phyloP scores from a whole-genome alignment of 257 asterid genomes.

The Solanum clarkiae region DNA sequence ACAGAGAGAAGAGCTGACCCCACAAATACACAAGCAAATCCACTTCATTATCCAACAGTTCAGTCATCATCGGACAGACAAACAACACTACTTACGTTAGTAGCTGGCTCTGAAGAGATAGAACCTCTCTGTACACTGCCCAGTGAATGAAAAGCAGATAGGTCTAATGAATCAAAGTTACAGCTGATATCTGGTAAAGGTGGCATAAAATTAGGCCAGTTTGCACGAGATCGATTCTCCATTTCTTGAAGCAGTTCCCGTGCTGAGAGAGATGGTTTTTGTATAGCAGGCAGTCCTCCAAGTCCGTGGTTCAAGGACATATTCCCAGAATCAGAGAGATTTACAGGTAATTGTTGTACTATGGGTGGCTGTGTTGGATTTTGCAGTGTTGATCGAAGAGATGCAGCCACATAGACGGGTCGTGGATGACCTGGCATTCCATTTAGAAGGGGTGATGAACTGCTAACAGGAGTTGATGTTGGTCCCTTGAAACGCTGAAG shows the following conservation, averaged over 20 bases:
- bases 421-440: conserved; percentile 5
- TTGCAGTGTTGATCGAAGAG: conserved; percentile 4
- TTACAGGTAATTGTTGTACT: neutral
- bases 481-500: conserved; percentile 2
- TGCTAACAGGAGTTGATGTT: neutral
- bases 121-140: conserved; percentile 11
- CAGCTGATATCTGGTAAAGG: conserved; percentile 2
- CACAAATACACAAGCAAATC: neutral
- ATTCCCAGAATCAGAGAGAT: neutral
- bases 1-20: neutral
- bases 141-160: conserved; percentile 16
- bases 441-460: neutral
- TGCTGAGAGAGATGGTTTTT: neutral
- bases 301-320: neutral
- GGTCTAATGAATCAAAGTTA: conserved; percentile 4
- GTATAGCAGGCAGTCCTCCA: conserved; percentile 1
- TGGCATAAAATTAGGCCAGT: neutral
- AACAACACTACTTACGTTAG: conserved; percentile 37
- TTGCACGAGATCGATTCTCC: conserved; percentile 11
- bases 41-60: neutral
- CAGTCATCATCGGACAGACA: conserved; percentile 63
- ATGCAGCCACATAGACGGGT: neutral
- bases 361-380: neutral
- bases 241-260: conserved; percentile 10
- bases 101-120: conserved; percentile 4